phyloP scores from a whole-genome alignment of 495 filamentous ascomycete genomes.

The Lasiosphaeriaceae sp. region DNA sequence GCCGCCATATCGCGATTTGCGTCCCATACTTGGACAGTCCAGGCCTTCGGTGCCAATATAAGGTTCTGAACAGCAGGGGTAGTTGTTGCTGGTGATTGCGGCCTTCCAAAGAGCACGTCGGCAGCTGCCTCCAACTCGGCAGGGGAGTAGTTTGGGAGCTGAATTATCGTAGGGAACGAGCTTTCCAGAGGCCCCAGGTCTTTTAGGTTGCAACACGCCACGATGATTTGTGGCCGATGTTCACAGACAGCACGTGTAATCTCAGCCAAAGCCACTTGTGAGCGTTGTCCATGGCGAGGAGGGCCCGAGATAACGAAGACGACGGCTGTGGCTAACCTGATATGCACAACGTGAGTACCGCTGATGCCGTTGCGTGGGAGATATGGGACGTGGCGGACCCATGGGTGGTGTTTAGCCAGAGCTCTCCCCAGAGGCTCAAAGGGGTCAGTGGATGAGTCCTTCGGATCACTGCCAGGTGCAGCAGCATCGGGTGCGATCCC shows the following conservation, averaged over 20 bases:
- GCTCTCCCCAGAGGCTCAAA: constrained; percentile 58
- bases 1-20: constrained; percentile 35
- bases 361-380: constrained; percentile 54
- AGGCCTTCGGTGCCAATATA: constrained; percentile 37
- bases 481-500: constrained; percentile 45
- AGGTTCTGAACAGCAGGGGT: constrained; percentile 32
- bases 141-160: constrained; percentile 45
- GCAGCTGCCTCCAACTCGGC: constrained; percentile 52
- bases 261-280: constrained; percentile 42
- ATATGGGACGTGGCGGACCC: constrained; percentile 60
- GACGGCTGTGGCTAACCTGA: constrained; percentile 50
- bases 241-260: constrained; percentile 41
- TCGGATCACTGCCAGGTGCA: constrained; percentile 6
- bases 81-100: constrained; percentile 11
- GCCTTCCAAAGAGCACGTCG: constrained; percentile 47
- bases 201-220: constrained; percentile 43
- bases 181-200: constrained; percentile 32
- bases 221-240: constrained; percentile 45
- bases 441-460: constrained; percentile 42
- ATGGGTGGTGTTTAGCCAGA: constrained; percentile 49
- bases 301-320: constrained; percentile 51
- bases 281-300: constrained; percentile 29
- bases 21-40: constrained; percentile 48
- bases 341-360: constrained; percentile 54
- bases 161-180: constrained; percentile 45